Evolutionary conservation across 2,329 filamentous ascomycete species (phyloP).

Genomic region (Arthrinium puccinioides): DNA sequence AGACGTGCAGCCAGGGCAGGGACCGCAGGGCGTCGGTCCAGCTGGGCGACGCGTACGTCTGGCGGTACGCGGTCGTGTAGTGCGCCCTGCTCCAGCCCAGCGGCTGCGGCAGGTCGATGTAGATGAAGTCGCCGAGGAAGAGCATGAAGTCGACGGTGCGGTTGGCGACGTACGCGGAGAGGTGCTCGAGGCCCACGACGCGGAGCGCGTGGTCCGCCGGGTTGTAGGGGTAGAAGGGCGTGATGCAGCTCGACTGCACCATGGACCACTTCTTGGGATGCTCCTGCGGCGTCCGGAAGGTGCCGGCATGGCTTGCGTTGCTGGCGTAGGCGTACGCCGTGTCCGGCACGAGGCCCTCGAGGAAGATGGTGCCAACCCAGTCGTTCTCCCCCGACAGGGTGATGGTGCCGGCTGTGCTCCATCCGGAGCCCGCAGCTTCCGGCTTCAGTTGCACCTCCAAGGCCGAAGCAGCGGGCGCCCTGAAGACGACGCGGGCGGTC

Average conservation of each 20-base stretch:
- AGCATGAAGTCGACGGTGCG: conserved; percentile 3
- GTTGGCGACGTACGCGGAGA: conserved; percentile 4
- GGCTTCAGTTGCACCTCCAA: conserved; percentile 22
- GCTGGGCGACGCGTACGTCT: conserved; percentile 60
- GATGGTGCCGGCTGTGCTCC: conserved; percentile 28
- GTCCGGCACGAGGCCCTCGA: conserved; percentile 46
- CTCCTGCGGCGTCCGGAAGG: conserved; percentile 47
- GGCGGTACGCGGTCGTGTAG: conserved; percentile 40
- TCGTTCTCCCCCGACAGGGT: conserved; percentile 51
- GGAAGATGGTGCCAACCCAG: conserved; percentile 46
- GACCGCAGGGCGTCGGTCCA: conserved; percentile 37
- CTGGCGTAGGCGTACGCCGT: conserved; percentile 54
- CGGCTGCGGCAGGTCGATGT: conserved; percentile 45
- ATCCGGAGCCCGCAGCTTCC: not conserved
- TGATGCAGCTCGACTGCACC: conserved; percentile 61
- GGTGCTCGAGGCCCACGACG: conserved; percentile 50
- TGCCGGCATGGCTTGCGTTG: conserved; percentile 53
- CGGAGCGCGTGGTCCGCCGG: conserved; percentile 53
- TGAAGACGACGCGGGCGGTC: conserved; percentile 52
- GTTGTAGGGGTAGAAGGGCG: conserved; percentile 61
- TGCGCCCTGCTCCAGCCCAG: conserved; percentile 10
- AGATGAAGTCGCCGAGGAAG: conserved; percentile 40
- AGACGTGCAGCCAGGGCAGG: conserved; percentile 62
- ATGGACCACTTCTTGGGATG: conserved; percentile 40
- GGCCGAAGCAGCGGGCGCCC: conserved; percentile 45